Evolutionary conservation across 371 early-diverging fungal genomes (phyloP).

Genomic region (Mucor indicus): DNA sequence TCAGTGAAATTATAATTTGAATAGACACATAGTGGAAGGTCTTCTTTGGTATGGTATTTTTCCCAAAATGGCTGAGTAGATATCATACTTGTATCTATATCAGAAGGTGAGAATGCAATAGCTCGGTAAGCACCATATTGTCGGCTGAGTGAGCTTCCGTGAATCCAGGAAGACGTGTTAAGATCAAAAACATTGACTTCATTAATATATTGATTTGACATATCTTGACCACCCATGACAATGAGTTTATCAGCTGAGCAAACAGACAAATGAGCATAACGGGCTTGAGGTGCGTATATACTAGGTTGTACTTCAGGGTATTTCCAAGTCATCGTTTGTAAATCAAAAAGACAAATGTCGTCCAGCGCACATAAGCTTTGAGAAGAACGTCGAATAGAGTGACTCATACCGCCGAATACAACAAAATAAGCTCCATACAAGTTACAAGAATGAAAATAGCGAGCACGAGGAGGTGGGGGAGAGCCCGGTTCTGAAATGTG

Average conservation of each 20-base stretch:
- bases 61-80: slow-evolving; percentile 14
- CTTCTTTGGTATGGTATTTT: not conserved
- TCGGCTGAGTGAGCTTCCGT: slow-evolving; percentile 56
- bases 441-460: slow-evolving; percentile 80
- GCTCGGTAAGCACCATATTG: slow-evolving; percentile 78
- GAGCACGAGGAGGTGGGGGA: slow-evolving; percentile 38
- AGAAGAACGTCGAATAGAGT: slow-evolving; percentile 17
- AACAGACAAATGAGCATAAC: slow-evolving; percentile 75
- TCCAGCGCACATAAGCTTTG: slow-evolving; percentile 39
- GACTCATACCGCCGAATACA: slow-evolving; percentile 69
- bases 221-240: slow-evolving; percentile 78
- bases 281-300: slow-evolving; percentile 58
- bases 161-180: slow-evolving; percentile 60
- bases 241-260: slow-evolving; percentile 53
- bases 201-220: slow-evolving; percentile 69
- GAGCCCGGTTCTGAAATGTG: slow-evolving; percentile 30
- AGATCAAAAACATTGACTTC: slow-evolving; percentile 77
- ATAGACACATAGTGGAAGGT: slow-evolving; percentile 59
- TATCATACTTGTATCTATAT: slow-evolving; percentile 1
- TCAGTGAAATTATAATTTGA: slow-evolving; percentile 81
- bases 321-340: slow-evolving; percentile 52
- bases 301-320: slow-evolving; percentile 30
- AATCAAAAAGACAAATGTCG: slow-evolving; percentile 52
- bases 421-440: slow-evolving; percentile 55
- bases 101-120: slow-evolving; percentile 36